Evolutionary conservation across 106 monocot genomes (phyloP), one percentile per base, ranked within the genome.

Genomic region (Posidonia australis): DNA sequence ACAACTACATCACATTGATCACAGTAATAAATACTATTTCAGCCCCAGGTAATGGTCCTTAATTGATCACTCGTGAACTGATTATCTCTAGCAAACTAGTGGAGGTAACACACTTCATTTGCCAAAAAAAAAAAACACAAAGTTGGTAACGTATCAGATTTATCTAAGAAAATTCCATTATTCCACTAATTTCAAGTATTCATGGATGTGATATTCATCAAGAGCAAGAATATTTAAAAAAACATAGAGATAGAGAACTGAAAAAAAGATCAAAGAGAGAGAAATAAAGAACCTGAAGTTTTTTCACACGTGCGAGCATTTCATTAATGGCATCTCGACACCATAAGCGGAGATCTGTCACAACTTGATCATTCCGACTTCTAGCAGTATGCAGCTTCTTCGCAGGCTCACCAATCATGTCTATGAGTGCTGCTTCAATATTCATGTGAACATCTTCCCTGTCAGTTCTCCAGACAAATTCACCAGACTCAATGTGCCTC

Each of bases 371-470:
- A 76, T 90, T 96, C 21, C 96, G 72, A 60, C 96, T 87, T 73
- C 96, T 90, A 28, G 96, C 96, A 54, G 96, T 96, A 28, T 96
- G 96, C 36, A 96, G 84, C 70, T 96, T 96, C 71, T 90, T 96
- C 29, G 90, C 90, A 19, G 96, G 96, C 67, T 96, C 96, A 46
- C 96, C 96, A 29, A 96, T 83, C 70, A 84, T 64, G 36, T 90
- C 90, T 13, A 79, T 96, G 5, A 96, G 77, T 47, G 82, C 84
- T 58, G 96, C 96, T 72, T 96, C 96, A 51, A 96, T 96, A 58
- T 96, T 96, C 96, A 96, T 96, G 64, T 96, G 96, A 23, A 96
- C 96, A 71, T 96, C 96, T 73, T 96, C 90, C 72, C 86, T 80
- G 23, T 96, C 96, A 44, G 54, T 73, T 66, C 87, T 82, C 96